Conservation (phyloP, 306 rosid genomes). For the Rosa rugosa region DNA sequence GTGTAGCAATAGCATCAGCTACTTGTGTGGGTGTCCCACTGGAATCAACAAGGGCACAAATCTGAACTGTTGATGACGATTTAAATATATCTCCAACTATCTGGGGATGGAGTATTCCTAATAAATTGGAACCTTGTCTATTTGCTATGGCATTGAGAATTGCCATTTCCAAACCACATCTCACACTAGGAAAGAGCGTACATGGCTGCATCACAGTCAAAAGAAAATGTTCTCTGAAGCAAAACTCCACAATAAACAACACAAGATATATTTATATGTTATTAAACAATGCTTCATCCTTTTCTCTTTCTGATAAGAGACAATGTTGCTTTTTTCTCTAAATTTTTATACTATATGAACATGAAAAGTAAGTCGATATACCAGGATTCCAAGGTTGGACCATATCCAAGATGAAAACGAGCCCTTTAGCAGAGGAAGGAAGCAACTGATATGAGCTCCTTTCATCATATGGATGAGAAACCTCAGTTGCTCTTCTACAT, state of each 20-base stretch:
- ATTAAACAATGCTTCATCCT: background rate
- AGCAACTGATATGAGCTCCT: slow-evolving; percentile 51
- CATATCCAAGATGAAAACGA: slow-evolving; percentile 85
- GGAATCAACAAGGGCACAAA: slow-evolving; percentile 80
- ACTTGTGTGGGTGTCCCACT: slow-evolving; percentile 70
- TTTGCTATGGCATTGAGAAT: slow-evolving; percentile 81
- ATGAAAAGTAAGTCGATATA: slow-evolving; percentile 38
- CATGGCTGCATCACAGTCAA: slow-evolving; percentile 57
- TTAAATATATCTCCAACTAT: slow-evolving; percentile 35
- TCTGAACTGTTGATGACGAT: slow-evolving; percentile 45
- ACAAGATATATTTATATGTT: background rate
- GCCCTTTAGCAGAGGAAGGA: slow-evolving; percentile 71
- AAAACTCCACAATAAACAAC: slow-evolving; percentile 7
- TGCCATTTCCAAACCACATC: slow-evolving; percentile 99
- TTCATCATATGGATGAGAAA: slow-evolving; percentile 64
- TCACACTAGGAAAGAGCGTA: slow-evolving; percentile 87
- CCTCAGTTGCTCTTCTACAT: slow-evolving; percentile 85
- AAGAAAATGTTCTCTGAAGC: background rate
- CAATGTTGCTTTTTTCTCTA: background rate
- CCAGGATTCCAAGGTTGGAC: slow-evolving; percentile 79
- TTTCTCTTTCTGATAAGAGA: background rate
- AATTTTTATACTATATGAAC: background rate
- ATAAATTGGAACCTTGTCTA: slow-evolving; percentile 56
- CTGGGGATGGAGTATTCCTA: slow-evolving; percentile 51
- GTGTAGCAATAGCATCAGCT: slow-evolving; percentile 60